These are phyloP conservation scores for Trichoderma atroviride DNA, from an alignment of 2,329 filamentous ascomycete species.

Conservation along the genomic window DNA sequence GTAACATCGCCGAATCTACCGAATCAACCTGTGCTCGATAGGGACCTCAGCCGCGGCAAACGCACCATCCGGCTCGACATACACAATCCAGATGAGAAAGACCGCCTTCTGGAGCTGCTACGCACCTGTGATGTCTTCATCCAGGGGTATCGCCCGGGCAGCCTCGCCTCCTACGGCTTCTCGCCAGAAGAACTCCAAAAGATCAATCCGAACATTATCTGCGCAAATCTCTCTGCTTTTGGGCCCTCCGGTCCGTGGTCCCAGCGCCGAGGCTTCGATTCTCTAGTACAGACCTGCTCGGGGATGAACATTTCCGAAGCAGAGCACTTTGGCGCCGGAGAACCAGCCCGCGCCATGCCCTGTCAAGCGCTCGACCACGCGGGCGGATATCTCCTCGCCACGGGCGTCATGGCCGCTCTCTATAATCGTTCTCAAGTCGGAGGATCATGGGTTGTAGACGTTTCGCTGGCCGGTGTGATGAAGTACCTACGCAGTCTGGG, in stretches of 20 bases:
- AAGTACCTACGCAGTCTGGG: slow-evolving; percentile 59
- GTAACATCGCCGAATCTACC: slow-evolving; percentile 65
- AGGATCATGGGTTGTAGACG: slow-evolving; percentile 52
- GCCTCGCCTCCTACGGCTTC: slow-evolving; percentile 46
- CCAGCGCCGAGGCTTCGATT: slow-evolving; percentile 56
- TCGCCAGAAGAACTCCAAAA: slow-evolving; percentile 41
- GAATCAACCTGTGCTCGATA: slow-evolving; percentile 67
- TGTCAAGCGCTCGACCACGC: slow-evolving; percentile 61
- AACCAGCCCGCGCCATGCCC: slow-evolving; percentile 48
- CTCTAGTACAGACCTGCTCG: slow-evolving; percentile 53
- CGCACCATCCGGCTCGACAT: slow-evolving; percentile 64
- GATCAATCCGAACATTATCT: slow-evolving; percentile 49
- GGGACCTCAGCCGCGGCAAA: slow-evolving; percentile 69
- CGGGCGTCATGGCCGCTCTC: slow-evolving; percentile 55
- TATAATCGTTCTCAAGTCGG: slow-evolving; percentile 43
- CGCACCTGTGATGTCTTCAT: slow-evolving; percentile 62
- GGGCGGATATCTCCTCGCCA: slow-evolving; percentile 56
- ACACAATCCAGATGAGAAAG: slow-evolving; percentile 49
- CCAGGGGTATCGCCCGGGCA: slow-evolving; percentile 67
- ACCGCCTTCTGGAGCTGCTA: slow-evolving; percentile 58
- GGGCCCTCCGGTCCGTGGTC: slow-evolving; percentile 49
- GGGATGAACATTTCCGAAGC: slow-evolving; percentile 61
- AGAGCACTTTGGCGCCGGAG: slow-evolving; percentile 44
- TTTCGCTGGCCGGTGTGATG: slow-evolving; percentile 58
- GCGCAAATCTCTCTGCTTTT: slow-evolving; percentile 57